Evolutionary conservation across 1,284 basidiomycete genomes (phyloP), one percentile per base, ranked within the genome.

Genomic region (Leccinum subatratum): DNA sequence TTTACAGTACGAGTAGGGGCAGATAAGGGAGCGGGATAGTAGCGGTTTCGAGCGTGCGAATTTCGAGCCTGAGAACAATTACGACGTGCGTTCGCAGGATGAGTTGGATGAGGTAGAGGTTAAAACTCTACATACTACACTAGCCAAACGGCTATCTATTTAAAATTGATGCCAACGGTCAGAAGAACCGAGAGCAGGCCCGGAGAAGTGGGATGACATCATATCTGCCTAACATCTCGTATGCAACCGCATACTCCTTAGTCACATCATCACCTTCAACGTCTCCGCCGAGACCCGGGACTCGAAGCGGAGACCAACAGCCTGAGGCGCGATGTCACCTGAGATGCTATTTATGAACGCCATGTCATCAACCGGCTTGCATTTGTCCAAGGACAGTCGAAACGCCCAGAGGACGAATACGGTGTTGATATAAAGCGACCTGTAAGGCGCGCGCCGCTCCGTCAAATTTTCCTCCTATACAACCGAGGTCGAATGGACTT

Each of bases 331-430:
- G 16, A 8, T 6, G n/a, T 64, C 59, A 4, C 9, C n/a, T n/a
- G 28, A 4, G 34, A 25, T 11, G 6, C 51, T 20, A 25, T 9
- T 51, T 37, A 64, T 5, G 28, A 66, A 72, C 2, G 61, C 63
- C 59, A 69, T 25, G 28, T 72, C 71, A 18, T 73, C 66, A 0
- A 20, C 42, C 3, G 62, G 67, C 39, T 69, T 63, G 37, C 65
- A 72, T 20, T 60, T 20, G 20, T 66, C 64, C 6, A 66, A 14
- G 1, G 64, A 67, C 39, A 71, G 28, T 18, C 20, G 51, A 8
- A 73, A 72, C 18, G 66, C 45, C 68, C 72, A 73, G 2, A 72
- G 56, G 39, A 62, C 18, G 34, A 68, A 39, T 9, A 51, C 20
- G 1, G 37, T 45, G 20, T 63, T 72, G 61, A 70, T 67, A 56